phyloP scores from a whole-genome alignment of 179 eudicot species.

The Silene vulgaris region DNA sequence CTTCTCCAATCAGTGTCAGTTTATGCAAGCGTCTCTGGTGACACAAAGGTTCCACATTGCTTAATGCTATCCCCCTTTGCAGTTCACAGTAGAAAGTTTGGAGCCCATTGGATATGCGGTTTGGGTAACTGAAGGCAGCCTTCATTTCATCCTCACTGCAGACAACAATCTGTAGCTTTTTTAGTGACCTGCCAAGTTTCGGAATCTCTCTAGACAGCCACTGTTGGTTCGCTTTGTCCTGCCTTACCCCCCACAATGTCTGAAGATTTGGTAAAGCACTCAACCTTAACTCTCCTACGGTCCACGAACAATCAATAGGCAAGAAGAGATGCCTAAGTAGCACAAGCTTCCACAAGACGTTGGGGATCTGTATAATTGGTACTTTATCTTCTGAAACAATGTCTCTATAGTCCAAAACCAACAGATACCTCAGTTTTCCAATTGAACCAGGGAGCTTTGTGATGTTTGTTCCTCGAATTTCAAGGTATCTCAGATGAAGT shows the following conservation, averaged over 20 bases:
- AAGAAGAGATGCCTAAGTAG: constrained; percentile 34
- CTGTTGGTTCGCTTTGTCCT: no score
- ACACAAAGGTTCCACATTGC: constrained; percentile 11
- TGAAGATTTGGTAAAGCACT: not conserved
- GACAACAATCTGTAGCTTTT: no score
- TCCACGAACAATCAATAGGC: constrained; percentile 21
- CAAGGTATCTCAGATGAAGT: constrained; percentile 50
- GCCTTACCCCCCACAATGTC: no score
- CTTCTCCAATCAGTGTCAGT: constrained; percentile 15
- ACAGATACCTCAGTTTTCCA: constrained; percentile 39
- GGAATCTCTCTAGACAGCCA: no score
- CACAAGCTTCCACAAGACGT: constrained; percentile 21
- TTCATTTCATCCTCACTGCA: no score
- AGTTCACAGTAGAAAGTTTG: constrained; percentile 21
- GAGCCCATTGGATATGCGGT: constrained; percentile 13
- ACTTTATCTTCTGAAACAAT: not conserved
- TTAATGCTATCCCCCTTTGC: not conserved
- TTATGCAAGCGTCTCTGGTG: constrained; percentile 18
- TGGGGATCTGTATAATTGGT: constrained; percentile 18
- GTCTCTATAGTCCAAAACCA: constrained; percentile 35
- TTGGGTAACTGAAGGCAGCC: constrained; percentile 18
- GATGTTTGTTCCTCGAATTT: constrained; percentile 38
- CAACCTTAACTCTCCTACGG: constrained; percentile 14
- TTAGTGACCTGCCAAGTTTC: no score
- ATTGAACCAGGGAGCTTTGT: constrained; percentile 40